These are phyloP conservation scores for Kwoniella sp. DNA, from an alignment of 768 basidiomycete species.

Conservation along the genomic window DNA sequence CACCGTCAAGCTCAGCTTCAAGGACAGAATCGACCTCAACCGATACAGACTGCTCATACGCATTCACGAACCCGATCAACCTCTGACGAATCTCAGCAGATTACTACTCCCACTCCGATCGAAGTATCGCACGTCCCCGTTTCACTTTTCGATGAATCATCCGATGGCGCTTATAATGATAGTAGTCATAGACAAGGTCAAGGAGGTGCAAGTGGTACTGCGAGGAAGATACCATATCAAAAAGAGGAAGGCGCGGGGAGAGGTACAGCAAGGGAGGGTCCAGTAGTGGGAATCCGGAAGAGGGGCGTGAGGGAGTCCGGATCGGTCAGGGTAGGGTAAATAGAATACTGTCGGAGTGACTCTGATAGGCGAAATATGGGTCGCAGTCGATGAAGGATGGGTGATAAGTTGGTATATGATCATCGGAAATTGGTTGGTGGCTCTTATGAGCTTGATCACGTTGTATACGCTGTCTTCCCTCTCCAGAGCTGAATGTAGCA, in stretches of 20 bases:
- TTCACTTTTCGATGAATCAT: slow-evolving; percentile 5
- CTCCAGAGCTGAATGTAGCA: too few species aligned
- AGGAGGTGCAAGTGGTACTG: background rate
- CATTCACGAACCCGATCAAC: background rate
- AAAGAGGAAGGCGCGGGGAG: slow-evolving; percentile 8
- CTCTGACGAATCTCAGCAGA: background rate
- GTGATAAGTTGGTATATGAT: too few species aligned
- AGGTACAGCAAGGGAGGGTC: slow-evolving; percentile 10
- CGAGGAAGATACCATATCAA: slow-evolving; percentile 6
- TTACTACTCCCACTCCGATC: background rate
- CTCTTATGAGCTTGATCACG: too few species aligned
- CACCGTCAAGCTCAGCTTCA: background rate
- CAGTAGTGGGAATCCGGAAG: slow-evolving; percentile 20
- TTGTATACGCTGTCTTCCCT: background rate
- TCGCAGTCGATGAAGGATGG: too few species aligned
- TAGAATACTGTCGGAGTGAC: background rate
- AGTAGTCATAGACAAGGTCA: background rate
- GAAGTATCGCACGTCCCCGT: background rate
- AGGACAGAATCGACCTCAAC: background rate
- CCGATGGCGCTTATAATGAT: background rate
- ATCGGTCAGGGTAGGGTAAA: background rate
- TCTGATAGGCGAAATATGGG: background rate
- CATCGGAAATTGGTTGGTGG: too few species aligned
- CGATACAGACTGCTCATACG: background rate
- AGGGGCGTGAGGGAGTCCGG: slow-evolving; percentile 15